phyloP scores from a whole-genome alignment of 83 land plant species.

The Thuja plicata region DNA sequence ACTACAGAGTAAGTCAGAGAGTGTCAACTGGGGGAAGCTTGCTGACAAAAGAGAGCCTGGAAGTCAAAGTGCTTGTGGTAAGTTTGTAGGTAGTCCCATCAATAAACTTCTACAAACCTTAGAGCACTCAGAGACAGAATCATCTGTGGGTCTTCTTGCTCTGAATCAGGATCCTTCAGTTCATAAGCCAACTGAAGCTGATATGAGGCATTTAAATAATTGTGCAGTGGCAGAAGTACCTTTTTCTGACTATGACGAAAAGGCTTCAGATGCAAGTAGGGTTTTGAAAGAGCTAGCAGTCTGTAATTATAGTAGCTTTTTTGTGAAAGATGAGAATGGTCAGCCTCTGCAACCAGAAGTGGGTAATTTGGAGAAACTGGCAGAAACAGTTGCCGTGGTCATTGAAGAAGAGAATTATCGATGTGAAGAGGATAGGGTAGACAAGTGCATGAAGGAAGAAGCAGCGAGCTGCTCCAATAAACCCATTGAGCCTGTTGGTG shows the following conservation, averaged over 20 bases:
- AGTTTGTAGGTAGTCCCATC: conserved; percentile 8
- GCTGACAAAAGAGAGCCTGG: conserved; percentile 6
- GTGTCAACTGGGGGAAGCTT: conserved; percentile 1
- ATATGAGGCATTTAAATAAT: background rate
- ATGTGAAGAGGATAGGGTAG: conserved; percentile 8
- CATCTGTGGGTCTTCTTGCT: conserved; percentile 9
- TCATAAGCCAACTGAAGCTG: conserved; percentile 10
- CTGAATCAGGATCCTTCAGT: conserved; percentile 14
- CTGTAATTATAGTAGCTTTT: background rate
- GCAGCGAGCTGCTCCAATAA: conserved; percentile 12
- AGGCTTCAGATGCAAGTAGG: conserved; percentile 9
- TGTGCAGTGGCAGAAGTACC: background rate
- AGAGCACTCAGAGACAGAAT: conserved; percentile 16
- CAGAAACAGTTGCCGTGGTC: conserved; percentile 16
- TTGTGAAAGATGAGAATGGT: conserved; percentile 2
- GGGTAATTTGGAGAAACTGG: conserved; percentile 16
- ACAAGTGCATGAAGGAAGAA: conserved; percentile 11
- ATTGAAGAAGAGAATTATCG: conserved; percentile 12
- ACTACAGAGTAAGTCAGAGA: background rate
- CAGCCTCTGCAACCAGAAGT: conserved; percentile 5
- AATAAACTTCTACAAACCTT: conserved; percentile 8
- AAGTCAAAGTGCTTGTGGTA: conserved; percentile 8
- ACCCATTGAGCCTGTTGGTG: background rate
- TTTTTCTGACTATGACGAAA: conserved; percentile 7
- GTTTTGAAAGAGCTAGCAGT: conserved; percentile 13